A percentile compares a stretch with the other conserved stretches of the same genome.
These are phyloP conservation scores for Kwoniella heveanensis DNA, from an alignment of 768 basidiomycete species.

Conservation along the genomic window DNA sequence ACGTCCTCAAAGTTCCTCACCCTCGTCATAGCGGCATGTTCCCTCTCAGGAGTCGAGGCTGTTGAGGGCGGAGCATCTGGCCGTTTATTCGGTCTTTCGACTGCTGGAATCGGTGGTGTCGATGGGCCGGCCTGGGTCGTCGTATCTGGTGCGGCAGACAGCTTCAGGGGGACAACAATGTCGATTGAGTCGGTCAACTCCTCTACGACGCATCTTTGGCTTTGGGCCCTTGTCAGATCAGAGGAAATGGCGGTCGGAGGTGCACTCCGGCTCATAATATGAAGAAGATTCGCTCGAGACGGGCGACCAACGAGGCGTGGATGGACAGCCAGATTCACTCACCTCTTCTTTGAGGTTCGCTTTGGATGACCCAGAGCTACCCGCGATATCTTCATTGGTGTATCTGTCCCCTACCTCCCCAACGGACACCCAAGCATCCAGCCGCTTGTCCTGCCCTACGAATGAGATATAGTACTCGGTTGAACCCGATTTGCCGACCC, in stretches of 20 bases:
- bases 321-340: too few relatives aligned
- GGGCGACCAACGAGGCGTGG: too few relatives aligned
- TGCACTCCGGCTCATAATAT: too few relatives aligned
- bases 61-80: conserved; percentile 18
- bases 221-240: too few relatives aligned
- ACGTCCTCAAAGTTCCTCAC: conserved; percentile 80
- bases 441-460: conserved; percentile 42
- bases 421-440: conserved; percentile 39
- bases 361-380: too few relatives aligned
- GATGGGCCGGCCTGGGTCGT: conserved; percentile 2
- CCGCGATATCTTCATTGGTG: background rate
- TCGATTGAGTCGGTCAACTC: too few relatives aligned
- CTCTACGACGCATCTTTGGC: too few relatives aligned
- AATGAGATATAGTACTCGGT: conserved; percentile 43
- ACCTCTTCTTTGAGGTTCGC: too few relatives aligned
- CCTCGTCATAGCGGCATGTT: conserved; percentile 46
- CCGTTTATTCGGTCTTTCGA: conserved; percentile 3
- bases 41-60: conserved; percentile 41
- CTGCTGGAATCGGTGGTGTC: background rate
- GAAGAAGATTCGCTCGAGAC: too few relatives aligned
- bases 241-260: too few relatives aligned
- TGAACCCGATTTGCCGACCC: conserved; percentile 18
- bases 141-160: background rate
- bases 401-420: background rate
- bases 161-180: background rate